phyloP scores from a whole-genome alignment of 2,329 filamentous ascomycete species.

The Alternaria arbusti region DNA sequence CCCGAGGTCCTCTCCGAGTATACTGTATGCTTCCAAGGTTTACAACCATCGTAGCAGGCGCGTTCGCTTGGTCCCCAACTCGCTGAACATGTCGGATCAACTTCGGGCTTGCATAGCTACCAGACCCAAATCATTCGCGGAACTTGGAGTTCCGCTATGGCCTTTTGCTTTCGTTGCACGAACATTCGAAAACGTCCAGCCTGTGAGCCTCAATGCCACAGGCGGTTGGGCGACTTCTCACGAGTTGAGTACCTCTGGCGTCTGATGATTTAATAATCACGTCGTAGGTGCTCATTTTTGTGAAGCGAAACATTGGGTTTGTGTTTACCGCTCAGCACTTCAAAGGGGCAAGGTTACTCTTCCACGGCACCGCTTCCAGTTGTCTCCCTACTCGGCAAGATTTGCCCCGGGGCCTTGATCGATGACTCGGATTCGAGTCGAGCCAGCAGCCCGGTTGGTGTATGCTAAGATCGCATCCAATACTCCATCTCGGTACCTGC shows the following conservation, averaged over 20 bases:
- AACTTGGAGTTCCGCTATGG: neutral
- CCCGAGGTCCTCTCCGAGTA: neutral
- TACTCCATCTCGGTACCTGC: neutral
- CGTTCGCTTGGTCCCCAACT: neutral
- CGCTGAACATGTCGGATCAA: neutral
- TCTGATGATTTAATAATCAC: neutral
- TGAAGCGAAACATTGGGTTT: neutral
- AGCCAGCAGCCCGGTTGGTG: conserved; percentile 1
- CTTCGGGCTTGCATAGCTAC: neutral
- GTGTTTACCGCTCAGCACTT: neutral
- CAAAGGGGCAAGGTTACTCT: neutral
- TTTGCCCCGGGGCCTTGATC: neutral
- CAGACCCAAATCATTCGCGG: neutral
- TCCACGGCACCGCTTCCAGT: neutral
- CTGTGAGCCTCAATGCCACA: neutral
- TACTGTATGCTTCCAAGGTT: neutral
- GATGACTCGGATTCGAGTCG: conserved; percentile 42
- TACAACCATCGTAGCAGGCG: neutral
- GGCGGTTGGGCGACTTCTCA: neutral
- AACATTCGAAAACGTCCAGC: neutral
- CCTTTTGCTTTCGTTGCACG: neutral
- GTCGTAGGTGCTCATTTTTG: neutral
- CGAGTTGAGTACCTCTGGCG: neutral
- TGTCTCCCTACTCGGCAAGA: neutral
- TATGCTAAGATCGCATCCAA: conserved; percentile 9